Evolutionary conservation across 2,329 filamentous ascomycete genomes (phyloP).

Genomic region (Piedraia hortae): DNA sequence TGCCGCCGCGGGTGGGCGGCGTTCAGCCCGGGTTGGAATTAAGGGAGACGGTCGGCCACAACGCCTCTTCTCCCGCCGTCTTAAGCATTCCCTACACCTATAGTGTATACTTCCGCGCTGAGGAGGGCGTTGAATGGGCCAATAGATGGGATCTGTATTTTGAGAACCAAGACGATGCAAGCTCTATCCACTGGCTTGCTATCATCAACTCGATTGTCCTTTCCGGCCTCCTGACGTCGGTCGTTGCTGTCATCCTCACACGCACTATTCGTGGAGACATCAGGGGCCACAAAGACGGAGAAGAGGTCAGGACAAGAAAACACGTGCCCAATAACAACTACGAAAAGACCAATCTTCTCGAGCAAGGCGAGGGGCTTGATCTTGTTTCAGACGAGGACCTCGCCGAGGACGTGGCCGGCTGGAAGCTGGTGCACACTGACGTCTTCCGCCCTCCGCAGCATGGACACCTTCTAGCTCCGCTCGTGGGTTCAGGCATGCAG

Average conservation of each 20-base stretch:
- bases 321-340: slow-evolving; percentile 20
- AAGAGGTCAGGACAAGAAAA: slow-evolving; percentile 37
- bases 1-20: slow-evolving; percentile 37
- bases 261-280: slow-evolving; percentile 56
- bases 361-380: slow-evolving; percentile 17
- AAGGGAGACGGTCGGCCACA: slow-evolving; percentile 20
- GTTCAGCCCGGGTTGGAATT: slow-evolving; percentile 40
- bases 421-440: slow-evolving; percentile 73
- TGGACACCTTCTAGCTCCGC: slow-evolving; percentile 46
- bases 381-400: slow-evolving; percentile 43
- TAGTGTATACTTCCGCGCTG: slow-evolving; percentile 71
- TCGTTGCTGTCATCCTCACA: slow-evolving; percentile 55
- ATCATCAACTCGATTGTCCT: slow-evolving; percentile 73
- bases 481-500: slow-evolving; percentile 68
- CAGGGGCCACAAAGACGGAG: slow-evolving; percentile 42
- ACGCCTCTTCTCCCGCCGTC: slow-evolving; percentile 33
- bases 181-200: slow-evolving; percentile 63
- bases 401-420: slow-evolving; percentile 56
- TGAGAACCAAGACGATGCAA: slow-evolving; percentile 59
- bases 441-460: slow-evolving; percentile 50
- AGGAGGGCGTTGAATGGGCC: slow-evolving; percentile 52
- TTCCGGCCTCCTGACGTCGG: slow-evolving; percentile 46
- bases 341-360: slow-evolving; percentile 19
- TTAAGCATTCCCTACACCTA: slow-evolving; percentile 63
- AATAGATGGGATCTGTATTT: slow-evolving; percentile 79